Conservation (phyloP, 306 rosid genomes). For the Glycyrrhiza uralensis region DNA sequence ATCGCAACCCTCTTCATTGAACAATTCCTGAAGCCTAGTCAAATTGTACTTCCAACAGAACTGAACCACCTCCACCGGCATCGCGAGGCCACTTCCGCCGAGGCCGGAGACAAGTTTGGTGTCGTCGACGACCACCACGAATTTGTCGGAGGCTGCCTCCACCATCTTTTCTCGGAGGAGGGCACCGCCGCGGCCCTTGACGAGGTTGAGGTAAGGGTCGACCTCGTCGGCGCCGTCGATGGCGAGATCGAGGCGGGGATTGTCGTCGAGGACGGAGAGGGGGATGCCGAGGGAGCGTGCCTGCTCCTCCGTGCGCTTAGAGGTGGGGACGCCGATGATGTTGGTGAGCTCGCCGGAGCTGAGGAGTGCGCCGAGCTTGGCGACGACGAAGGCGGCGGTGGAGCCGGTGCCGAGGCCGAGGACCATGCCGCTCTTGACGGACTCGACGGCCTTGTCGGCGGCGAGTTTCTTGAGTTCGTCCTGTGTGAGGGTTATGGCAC, state of each 20-base stretch:
- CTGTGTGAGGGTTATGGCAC: conserved; percentile 69
- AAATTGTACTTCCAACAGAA: conserved; percentile 82
- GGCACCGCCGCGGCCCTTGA: conserved; percentile 86
- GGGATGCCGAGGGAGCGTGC: conserved; percentile 76
- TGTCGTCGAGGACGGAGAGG: conserved; percentile 70
- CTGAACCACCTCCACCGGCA: conserved; percentile 92
- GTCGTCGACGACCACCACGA: conserved; percentile 71
- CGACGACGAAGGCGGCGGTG: conserved; percentile 86
- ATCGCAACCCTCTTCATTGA: conserved; percentile 65
- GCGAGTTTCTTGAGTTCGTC: conserved; percentile 82
- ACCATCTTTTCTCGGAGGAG: conserved; percentile 76
- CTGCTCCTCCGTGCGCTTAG: conserved; percentile 85
- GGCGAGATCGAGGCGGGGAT: conserved; percentile 69
- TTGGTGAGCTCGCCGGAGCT: conserved; percentile 53
- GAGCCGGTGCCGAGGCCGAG: conserved; percentile 92
- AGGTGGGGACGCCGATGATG: conserved; percentile 77
- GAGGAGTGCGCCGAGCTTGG: conserved; percentile 69
- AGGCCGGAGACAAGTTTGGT: conserved; percentile 66
- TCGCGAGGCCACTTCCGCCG: conserved; percentile 74
- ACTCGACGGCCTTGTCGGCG: conserved; percentile 82
- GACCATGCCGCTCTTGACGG: conserved; percentile 78
- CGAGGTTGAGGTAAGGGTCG: conserved; percentile 66
- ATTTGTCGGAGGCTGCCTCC: conserved; percentile 77
- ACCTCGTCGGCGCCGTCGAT: conserved; percentile 92
- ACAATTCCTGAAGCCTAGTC: conserved; percentile 54